These are phyloP conservation scores for Klebsormidium nitens DNA, from an alignment of 139 green algal genomes.

Conservation along the genomic window DNA sequence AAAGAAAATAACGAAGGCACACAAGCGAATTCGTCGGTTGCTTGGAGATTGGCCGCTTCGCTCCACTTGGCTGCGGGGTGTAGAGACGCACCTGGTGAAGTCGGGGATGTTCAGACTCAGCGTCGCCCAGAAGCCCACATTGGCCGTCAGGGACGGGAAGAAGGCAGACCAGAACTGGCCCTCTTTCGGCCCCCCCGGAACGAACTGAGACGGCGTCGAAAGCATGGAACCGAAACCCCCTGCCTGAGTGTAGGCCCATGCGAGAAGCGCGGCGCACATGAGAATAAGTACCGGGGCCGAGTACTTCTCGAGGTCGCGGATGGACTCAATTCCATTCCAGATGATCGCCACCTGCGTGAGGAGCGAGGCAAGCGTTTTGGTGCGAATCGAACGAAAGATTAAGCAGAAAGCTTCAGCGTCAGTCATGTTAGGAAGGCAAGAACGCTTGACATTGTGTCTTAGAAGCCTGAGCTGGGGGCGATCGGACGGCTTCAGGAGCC, in stretches of 20 bases:
- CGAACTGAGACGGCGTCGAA: slow-evolving; percentile 59
- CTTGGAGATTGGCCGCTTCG: too few relatives aligned
- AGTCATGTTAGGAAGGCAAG: too few relatives aligned
- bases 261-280: slow-evolving; percentile 52
- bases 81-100: too few relatives aligned
- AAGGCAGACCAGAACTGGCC: slow-evolving; percentile 66
- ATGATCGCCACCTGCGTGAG: slow-evolving; percentile 54
- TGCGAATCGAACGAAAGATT: not conserved
- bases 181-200: slow-evolving; percentile 46
- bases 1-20: too few relatives aligned
- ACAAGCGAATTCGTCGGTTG: too few relatives aligned
- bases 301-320: slow-evolving; percentile 62
- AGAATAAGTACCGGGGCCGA: slow-evolving; percentile 66
- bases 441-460: too few relatives aligned
- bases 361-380: too few relatives aligned
- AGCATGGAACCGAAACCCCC: slow-evolving; percentile 61
- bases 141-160: slow-evolving; percentile 61
- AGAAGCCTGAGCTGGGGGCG: too few relatives aligned
- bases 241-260: slow-evolving; percentile 55
- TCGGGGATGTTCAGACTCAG: slow-evolving; percentile 76
- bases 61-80: too few relatives aligned
- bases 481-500: too few relatives aligned
- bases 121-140: slow-evolving; percentile 73
- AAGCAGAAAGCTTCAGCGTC: slow-evolving; percentile 43
- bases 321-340: slow-evolving; percentile 66